A percentile compares a stretch with the other conserved stretches of the same genome.
phyloP scores from a whole-genome alignment of 257 asterid species.

The Solanum chilense region DNA sequence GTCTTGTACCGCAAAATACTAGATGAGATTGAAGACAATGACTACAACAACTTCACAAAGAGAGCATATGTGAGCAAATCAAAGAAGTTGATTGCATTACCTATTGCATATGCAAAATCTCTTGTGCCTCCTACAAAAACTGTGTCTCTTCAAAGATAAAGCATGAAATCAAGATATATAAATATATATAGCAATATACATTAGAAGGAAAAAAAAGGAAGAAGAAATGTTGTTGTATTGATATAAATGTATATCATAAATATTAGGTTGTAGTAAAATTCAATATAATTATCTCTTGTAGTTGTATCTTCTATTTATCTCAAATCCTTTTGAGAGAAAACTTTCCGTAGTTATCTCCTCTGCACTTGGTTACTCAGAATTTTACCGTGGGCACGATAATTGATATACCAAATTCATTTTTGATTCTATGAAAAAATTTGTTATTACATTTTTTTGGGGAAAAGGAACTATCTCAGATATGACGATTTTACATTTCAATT shows the following conservation, averaged over 20 bases:
- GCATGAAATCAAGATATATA: constrained; percentile 31
- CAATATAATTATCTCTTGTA: neutral
- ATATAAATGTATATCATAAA: neutral
- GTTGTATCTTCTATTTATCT: neutral
- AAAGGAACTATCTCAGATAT: neutral
- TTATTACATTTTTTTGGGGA: neutral
- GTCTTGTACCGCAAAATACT: constrained; percentile 67
- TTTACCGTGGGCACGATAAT: neutral
- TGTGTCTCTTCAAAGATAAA: constrained; percentile 18
- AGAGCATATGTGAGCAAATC: constrained; percentile 90
- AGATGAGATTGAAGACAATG: constrained; percentile 95
- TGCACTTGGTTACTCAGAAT: neutral
- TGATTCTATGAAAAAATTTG: neutral
- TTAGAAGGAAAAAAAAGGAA: neutral
- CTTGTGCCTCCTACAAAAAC: constrained; percentile 62
- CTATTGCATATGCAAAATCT: constrained; percentile 84
- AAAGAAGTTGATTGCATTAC: constrained; percentile 78
- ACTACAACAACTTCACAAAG: constrained; percentile 88
- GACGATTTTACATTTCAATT: accelerated
- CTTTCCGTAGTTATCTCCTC: neutral
- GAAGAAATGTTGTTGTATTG: neutral
- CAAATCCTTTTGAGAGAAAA: neutral
- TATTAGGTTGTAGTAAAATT: neutral
- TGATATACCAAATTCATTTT: neutral
- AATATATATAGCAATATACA: neutral